Conservation (phyloP, 2,329 filamentous ascomycete genomes). For the Colletotrichum tabaci region DNA sequence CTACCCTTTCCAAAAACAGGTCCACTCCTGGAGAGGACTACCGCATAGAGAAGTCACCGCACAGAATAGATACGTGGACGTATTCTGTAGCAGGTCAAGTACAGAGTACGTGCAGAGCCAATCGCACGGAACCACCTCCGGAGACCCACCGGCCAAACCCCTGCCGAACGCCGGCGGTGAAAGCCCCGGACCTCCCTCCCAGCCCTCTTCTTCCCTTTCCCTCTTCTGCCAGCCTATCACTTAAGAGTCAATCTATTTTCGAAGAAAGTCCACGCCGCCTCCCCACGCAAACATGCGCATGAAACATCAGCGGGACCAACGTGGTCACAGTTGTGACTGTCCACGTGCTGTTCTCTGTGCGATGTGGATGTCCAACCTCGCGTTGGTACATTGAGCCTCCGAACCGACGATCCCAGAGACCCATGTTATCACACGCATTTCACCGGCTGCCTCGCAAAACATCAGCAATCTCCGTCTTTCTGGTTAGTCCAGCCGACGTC, state of each 20-base stretch:
- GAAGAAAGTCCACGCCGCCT: neutral
- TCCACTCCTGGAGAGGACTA: conserved; percentile 1
- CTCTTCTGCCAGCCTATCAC: neutral
- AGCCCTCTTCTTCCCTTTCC: conserved; percentile 7
- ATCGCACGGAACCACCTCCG: conserved; percentile 28
- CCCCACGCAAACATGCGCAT: conserved; percentile 16
- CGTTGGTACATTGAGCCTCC: neutral
- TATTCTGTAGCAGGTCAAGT: conserved; percentile 24
- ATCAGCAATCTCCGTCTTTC: neutral
- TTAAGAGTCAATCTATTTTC: neutral
- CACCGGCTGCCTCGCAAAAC: neutral
- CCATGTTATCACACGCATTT: neutral
- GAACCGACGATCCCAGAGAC: neutral
- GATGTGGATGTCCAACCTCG: neutral
- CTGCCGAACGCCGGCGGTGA: conserved; percentile 36
- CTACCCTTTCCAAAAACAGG: neutral
- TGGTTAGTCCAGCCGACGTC: neutral
- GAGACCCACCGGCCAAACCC: conserved; percentile 28
- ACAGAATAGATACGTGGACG: neutral
- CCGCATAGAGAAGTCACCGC: conserved; percentile 3
- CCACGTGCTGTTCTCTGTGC: conserved; percentile 23
- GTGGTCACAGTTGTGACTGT: conserved; percentile 13
- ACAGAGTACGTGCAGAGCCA: conserved; percentile 1
- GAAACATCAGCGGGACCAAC: conserved; percentile 6
- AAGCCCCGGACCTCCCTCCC: conserved; percentile 7